Evolutionary conservation across 2,329 filamentous ascomycete genomes (phyloP).

Genomic region (Alternaria arborescens): DNA sequence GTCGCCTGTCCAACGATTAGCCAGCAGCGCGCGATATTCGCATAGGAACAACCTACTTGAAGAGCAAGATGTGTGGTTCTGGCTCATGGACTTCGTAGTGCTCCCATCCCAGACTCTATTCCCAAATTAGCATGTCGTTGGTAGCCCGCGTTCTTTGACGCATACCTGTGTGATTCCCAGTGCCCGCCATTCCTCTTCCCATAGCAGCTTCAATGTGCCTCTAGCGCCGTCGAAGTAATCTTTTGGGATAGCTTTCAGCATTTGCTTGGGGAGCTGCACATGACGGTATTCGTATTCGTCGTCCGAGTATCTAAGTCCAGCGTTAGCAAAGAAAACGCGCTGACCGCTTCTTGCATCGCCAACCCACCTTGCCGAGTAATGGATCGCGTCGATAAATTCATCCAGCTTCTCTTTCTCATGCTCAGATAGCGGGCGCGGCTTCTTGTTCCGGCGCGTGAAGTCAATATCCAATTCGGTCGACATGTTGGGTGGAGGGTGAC

Average conservation of each 20-base stretch:
- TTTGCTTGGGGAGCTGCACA: conserved; percentile 95
- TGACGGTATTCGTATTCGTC: conserved; percentile 95
- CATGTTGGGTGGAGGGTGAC: conserved; percentile 29
- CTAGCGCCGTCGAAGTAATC: conserved; percentile 90
- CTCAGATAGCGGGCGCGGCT: conserved; percentile 81
- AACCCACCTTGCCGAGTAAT: conserved; percentile 88
- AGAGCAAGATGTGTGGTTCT: conserved; percentile 96
- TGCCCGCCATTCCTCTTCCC: conserved; percentile 98
- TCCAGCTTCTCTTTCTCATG: conserved; percentile 83
- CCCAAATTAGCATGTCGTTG: conserved; percentile 18
- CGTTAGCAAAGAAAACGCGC: conserved; percentile 31
- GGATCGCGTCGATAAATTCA: conserved; percentile 91
- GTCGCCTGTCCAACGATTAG: conserved; percentile 65
- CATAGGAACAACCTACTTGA: conserved; percentile 76
- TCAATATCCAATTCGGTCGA: conserved; percentile 71
- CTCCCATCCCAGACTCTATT: conserved; percentile 95
- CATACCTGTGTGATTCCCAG: conserved; percentile 94
- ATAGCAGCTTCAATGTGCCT: conserved; percentile 92
- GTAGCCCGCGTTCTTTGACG: background rate
- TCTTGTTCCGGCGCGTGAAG: conserved; percentile 83
- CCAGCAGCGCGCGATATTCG: background rate
- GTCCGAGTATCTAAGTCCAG: conserved; percentile 81
- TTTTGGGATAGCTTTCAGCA: conserved; percentile 96
- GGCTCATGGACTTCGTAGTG: conserved; percentile 99
- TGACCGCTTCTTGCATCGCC: conserved; percentile 22